These are phyloP conservation scores for Candida ipomoeae DNA, from an alignment of 805 yeast genomes.

Conservation along the genomic window DNA sequence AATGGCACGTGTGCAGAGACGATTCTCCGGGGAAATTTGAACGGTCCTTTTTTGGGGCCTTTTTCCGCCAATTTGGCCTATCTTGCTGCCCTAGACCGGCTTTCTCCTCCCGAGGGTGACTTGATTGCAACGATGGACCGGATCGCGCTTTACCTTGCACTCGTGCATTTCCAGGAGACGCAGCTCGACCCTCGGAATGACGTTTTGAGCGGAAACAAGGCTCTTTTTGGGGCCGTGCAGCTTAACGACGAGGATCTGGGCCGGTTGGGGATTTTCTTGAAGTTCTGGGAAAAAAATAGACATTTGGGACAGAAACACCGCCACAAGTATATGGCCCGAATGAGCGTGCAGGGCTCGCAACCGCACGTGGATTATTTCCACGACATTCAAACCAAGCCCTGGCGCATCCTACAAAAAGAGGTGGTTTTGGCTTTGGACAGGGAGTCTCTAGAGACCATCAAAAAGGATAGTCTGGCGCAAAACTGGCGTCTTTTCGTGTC, in stretches of 20 bases:
- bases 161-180: constrained; percentile 24
- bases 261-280: constrained; percentile 32
- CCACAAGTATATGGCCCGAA: constrained; percentile 16
- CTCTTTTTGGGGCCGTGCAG: constrained; percentile 25
- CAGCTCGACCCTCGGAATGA: constrained; percentile 14
- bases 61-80: constrained; percentile 36
- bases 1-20: constrained; percentile 22
- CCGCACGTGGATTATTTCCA: constrained; percentile 20
- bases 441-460: constrained; percentile 4
- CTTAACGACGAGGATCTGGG: constrained; percentile 22
- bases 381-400: constrained; percentile 18
- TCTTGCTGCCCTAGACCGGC: constrained; percentile 33
- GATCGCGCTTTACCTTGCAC: constrained; percentile 25
- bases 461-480: neutral
- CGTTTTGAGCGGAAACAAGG: constrained; percentile 20
- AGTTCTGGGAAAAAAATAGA: constrained; percentile 32
- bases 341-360: constrained; percentile 19
- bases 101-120: constrained; percentile 29
- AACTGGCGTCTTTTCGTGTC: constrained; percentile 27
- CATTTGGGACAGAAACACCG: no score
- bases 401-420: constrained; percentile 19
- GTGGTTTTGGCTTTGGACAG: constrained; percentile 20
- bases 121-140: constrained; percentile 29
- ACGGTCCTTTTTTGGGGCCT: constrained; percentile 18
- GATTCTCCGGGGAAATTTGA: constrained; percentile 27